These are phyloP conservation scores for Asterochloris sp. DNA, from an alignment of 139 green algal species.

Conservation along the genomic window DNA sequence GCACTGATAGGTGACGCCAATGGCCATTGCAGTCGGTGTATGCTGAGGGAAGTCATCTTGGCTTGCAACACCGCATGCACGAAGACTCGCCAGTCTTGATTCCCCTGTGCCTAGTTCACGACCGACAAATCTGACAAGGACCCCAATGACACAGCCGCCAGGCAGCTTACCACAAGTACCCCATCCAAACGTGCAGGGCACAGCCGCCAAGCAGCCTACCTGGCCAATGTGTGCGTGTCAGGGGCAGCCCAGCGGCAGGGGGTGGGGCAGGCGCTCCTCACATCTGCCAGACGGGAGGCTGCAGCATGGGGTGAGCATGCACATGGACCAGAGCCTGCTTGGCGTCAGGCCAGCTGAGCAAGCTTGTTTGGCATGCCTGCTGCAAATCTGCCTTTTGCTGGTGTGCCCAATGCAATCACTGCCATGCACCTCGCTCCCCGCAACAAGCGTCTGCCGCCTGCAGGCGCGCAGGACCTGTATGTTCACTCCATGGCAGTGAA, in stretches of 20 bases:
- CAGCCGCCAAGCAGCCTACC: conserved; percentile 38
- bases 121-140: no score
- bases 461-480: conserved; percentile 39
- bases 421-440: not conserved
- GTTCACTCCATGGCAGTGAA: conserved; percentile 58
- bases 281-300: conserved; percentile 19
- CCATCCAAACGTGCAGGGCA: conserved; percentile 25
- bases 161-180: no score
- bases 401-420: not conserved
- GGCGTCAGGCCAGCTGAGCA: not conserved
- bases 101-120: no score
- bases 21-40: no score
- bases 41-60: no score
- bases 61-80: no score
- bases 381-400: not conserved
- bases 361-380: not conserved
- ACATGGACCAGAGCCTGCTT: not conserved
- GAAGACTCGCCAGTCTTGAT: no score
- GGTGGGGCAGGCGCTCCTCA: conserved; percentile 33
- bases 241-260: conserved; percentile 29
- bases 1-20: no score
- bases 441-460: not conserved
- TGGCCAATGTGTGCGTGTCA: conserved; percentile 49
- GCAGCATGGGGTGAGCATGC: conserved; percentile 26
- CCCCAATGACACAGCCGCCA: no score